Evolutionary conservation across 192 early-diverging fungal genomes (phyloP), one percentile per base, ranked within the genome.

Genomic region (Helicostylum pulchrum): DNA sequence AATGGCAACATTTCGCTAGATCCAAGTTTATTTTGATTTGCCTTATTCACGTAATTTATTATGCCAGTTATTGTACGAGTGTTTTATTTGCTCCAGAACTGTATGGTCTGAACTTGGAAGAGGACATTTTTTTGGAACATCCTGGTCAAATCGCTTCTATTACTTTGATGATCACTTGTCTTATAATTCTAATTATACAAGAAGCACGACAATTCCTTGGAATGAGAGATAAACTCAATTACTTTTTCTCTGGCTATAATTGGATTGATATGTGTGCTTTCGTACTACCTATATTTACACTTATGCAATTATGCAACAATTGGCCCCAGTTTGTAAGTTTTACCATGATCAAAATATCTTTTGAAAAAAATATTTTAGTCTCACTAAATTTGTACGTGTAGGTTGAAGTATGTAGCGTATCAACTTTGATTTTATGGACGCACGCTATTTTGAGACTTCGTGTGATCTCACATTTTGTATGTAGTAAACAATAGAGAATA

Each of bases 361-460:
- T n/a, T n/a, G n/a, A n/a, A n/a, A n/a, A n/a, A 26, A 26, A 26
- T 26, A 26, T 2, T 26, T 26, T 2, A 26, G 2, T 26, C 2
- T 2, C 2, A 26, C 26, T 26, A 26, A 2, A 26, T 26, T 26
- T 26, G 26, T 26, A 26, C 26, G 26, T 26, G 26, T 26, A 55
- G 53, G 15, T 31, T 55, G 50, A 64, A 43, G 49, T 52, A 9
- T 23, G 17, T 6, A 26, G 49, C 10, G 34, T 64, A 15, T 17
- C 62, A 21, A 45, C 6, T 43, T 34, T 64, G 12, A 43, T 64
- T 39, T 52, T 64, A 42, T 64, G 62, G 62, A 31, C 21, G 20
- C 62, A 64, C 21, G 62, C 62, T 15, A 64, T 64, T 7, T 31
- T 64, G 9, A 17, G 62, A n/a, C 39, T 64, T 23, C 48, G 62